Base-by-base conservation (phyloP, 164 flowering plant species). In the Stephania japonica region DNA sequence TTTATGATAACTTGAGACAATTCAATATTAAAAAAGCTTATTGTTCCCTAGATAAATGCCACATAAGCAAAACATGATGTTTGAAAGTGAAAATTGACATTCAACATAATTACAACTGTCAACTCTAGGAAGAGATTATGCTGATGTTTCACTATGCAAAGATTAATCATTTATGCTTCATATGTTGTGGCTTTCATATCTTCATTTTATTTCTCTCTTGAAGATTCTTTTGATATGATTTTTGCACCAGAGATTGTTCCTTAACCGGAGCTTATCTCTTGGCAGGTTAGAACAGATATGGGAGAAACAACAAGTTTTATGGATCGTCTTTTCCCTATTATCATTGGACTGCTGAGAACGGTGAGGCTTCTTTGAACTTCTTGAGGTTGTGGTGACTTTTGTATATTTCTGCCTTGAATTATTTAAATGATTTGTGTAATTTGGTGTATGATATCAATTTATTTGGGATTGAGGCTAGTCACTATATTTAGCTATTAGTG, bases 321-420 rank as follows among this genome's bases (percentile, higher is more conserved):
- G 25, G 98, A 93, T 76, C 93, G 83, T 72, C 96, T 96, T 84
- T 90, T 96, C 12, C 99, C 98, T 68, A 75, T 90, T 47, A 74
- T 94, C 70, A 85, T 92, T 84, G 98, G 99, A 69, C 83, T 96
- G 84, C 97, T 96, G n/a, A 86, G 94, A 86, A 96, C 99, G 2
- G 99, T 96, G 80, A 89, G 97, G 81, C 47, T 41, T 38, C 68
- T 70, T 56, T 59, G 25, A 59, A 59, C 64, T 59, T 59, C 24
- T n/a, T 19, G n/a, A 32, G 38, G 24, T 59, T 59, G 25, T 19
- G 64, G 64, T 8, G 21, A n/a, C 49, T 63, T 21, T 26, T 6
- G 69, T 14, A 41, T 14, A 11, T 72, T 16, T 65, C 8, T 7
- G 3, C n/a, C 27, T 1, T 25, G 47, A 21, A 14, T 16, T 13